A percentile compares a stretch with the other conserved stretches of the same genome.
Conservation (phyloP, 2,329 filamentous ascomycete genomes). For the Trichoderma aggressivum region DNA sequence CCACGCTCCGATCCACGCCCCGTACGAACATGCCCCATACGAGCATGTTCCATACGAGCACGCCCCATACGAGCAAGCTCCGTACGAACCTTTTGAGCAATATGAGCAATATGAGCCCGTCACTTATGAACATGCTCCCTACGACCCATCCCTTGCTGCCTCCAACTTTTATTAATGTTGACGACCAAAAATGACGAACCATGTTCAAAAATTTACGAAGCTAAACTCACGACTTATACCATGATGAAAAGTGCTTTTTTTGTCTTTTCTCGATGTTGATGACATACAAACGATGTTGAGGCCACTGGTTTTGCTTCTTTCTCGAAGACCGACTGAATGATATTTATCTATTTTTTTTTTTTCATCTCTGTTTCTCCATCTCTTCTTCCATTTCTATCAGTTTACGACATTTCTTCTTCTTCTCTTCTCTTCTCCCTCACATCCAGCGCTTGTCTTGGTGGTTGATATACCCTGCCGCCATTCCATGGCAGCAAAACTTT, state of each 20-base stretch:
- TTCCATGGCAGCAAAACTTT: constrained; percentile 28
- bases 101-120: constrained; percentile 4
- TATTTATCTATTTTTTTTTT: too few species aligned
- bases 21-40: constrained; percentile 31
- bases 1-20: constrained; percentile 30
- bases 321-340: neutral
- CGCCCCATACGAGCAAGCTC: constrained; percentile 29
- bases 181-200: constrained; percentile 30
- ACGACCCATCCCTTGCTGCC: constrained; percentile 30
- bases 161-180: constrained; percentile 31
- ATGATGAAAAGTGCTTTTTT: constrained; percentile 16
- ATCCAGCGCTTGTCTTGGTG: constrained; percentile 25
- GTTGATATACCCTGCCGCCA: constrained; percentile 22
- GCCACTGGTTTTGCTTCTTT: constrained; percentile 18
- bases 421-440: constrained; percentile 13
- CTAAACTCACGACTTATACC: constrained; percentile 9
- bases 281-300: constrained; percentile 18
- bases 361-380: neutral
- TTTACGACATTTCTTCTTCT: neutral
- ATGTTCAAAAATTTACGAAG: constrained; percentile 3
- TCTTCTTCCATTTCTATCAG: constrained; percentile 18
- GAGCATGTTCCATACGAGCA: constrained; percentile 19
- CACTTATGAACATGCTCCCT: constrained; percentile 24
- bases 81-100: too few species aligned
- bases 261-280: constrained; percentile 22